These are phyloP conservation scores for Stachybotrys elegans DNA, from an alignment of 2,329 filamentous ascomycete species.

Conservation along the genomic window DNA sequence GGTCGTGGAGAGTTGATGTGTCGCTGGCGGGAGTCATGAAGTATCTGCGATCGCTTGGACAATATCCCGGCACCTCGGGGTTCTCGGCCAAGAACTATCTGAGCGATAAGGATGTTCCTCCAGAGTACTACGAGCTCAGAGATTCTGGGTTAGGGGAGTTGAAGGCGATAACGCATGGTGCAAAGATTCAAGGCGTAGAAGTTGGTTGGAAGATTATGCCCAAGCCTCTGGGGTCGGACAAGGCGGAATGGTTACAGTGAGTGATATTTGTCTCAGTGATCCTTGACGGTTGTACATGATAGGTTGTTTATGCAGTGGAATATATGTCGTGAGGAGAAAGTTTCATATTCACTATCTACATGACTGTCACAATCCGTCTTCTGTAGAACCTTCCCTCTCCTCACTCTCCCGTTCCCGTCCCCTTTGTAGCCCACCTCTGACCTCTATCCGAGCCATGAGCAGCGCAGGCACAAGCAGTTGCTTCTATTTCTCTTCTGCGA, in stretches of 20 bases:
- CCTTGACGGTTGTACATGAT: too few species aligned
- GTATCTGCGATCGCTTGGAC: constrained; percentile 47
- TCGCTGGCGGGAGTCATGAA: constrained; percentile 47
- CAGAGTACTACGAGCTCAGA: neutral
- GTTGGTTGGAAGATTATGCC: neutral
- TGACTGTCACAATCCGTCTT: too few species aligned
- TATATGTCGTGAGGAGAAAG: too few species aligned
- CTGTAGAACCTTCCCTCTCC: too few species aligned
- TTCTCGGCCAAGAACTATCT: constrained; percentile 25
- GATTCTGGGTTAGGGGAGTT: neutral
- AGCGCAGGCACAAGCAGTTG: too few species aligned
- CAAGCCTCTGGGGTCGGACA: neutral
- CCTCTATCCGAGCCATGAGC: too few species aligned
- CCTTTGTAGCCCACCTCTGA: too few species aligned
- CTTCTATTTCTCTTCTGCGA: too few species aligned
- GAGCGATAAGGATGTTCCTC: neutral
- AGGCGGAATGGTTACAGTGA: neutral
- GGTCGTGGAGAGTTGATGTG: constrained; percentile 42
- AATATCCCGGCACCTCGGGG: constrained; percentile 32
- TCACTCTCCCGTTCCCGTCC: too few species aligned
- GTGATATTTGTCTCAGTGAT: too few species aligned
- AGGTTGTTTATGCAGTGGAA: too few species aligned
- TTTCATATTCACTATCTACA: too few species aligned
- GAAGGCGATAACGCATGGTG: neutral
- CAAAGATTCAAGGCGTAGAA: neutral